A percentile compares a stretch with the other conserved stretches of the same genome.
phyloP scores from a whole-genome alignment of 257 asterid species.

The Nicotiana noctiflora region DNA sequence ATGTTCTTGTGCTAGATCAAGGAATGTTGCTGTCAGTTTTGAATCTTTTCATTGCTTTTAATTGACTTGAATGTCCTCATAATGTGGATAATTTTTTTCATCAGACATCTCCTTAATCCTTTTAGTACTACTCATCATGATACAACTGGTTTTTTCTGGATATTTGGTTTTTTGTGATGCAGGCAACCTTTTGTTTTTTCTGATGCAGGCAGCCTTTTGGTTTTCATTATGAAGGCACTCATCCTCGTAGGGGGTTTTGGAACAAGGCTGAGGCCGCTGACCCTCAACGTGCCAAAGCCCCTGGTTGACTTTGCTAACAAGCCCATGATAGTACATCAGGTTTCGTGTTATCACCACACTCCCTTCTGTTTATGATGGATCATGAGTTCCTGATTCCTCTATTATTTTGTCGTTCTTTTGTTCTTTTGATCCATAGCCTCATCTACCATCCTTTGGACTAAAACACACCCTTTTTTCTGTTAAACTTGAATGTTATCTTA shows the following conservation, averaged over 20 bases:
- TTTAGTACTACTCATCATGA: not conserved
- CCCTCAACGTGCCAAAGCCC: constrained; percentile 87
- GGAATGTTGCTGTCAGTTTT: not conserved
- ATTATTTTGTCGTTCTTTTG: not conserved
- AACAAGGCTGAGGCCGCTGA: constrained; percentile 90
- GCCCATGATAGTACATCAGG: constrained; percentile 99
- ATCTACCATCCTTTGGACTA: not conserved
- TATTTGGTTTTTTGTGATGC: not conserved
- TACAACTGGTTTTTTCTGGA: not conserved
- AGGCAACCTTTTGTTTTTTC: not conserved
- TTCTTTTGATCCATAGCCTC: not conserved
- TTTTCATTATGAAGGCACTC: constrained; percentile 72
- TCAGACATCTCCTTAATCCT: not conserved
- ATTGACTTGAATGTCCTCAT: not conserved
- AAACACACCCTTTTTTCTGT: not conserved
- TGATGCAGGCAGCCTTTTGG: not conserved
- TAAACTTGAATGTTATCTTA: not conserved
- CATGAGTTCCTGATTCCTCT: not conserved
- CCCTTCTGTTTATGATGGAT: not conserved
- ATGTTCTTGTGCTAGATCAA: not conserved
- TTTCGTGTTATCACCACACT: constrained; percentile 11
- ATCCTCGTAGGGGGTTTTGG: constrained; percentile 98
- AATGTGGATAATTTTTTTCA: not conserved
- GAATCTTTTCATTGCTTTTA: not conserved
- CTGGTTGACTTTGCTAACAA: constrained; percentile 94